phyloP scores from a whole-genome alignment of 1,139 yeast genomes.

The Spathaspora sp. region DNA sequence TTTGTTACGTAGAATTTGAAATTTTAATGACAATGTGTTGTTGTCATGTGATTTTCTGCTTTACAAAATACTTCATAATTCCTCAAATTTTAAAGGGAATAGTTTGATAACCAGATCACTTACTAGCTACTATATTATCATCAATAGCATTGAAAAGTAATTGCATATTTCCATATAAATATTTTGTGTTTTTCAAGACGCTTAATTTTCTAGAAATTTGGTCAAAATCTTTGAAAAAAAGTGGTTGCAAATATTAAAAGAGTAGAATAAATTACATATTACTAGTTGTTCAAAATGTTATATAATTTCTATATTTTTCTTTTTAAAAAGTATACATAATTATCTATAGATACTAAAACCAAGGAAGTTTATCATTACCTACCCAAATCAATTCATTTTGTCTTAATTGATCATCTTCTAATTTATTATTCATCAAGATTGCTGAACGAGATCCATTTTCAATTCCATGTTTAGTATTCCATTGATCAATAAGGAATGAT shows the following conservation, averaged over 20 bases:
- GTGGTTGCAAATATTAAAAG: neutral
- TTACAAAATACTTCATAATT: neutral
- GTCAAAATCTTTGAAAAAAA: neutral
- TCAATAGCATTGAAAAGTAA: neutral
- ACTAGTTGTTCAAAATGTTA: no score
- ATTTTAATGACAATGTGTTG: no score
- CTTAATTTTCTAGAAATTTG: neutral
- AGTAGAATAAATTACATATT: no score
- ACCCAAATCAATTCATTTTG: slow-evolving; percentile 41
- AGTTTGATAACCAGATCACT: no score
- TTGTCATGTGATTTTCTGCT: no score
- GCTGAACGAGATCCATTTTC: slow-evolving; percentile 43
- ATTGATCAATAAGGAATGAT: slow-evolving; percentile 16
- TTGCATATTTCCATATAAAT: neutral
- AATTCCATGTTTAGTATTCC: slow-evolving; percentile 19
- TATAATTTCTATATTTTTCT: no score
- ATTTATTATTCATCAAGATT: slow-evolving; percentile 23
- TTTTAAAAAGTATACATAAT: no score
- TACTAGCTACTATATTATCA: neutral
- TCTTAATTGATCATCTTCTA: slow-evolving; percentile 24
- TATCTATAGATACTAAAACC: no score
- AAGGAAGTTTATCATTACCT: slow-evolving; percentile 43
- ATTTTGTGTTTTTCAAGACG: neutral
- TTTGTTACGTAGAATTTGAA: neutral
- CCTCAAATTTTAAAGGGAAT: neutral